Base-by-base conservation (phyloP, 257 asterid species). In the Datura wrightii region DNA sequence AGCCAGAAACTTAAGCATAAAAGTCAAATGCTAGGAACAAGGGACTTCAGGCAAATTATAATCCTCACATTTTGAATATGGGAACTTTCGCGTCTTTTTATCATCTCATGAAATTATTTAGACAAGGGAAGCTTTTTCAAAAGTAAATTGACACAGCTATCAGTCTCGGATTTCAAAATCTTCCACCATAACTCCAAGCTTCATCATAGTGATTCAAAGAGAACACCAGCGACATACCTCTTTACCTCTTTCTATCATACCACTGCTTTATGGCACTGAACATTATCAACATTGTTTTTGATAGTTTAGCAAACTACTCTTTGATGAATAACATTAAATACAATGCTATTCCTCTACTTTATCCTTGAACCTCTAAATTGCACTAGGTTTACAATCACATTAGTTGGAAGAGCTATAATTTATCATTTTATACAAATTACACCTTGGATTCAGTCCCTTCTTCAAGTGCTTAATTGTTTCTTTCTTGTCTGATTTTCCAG, bases 1-100 rank as follows among this genome's bases (percentile, higher is more conserved):
- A 66, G n/a, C 62, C 85, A 37, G 52, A 80, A 87, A 70, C 82
- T 31, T 48, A 9, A 46, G 70, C 10, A 62, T 72, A 46, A 74
- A 60, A 24, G 1, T 48, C 60, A 24, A 48, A 50, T 74, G 59
- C 80, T 74, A 48, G 81, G 44, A 74, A 46, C 44, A 48, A 48
- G 81, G 60, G 44, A 24, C 44, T 14, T 48, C 60, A 24, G 13
- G 59, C 34, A 78, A 78, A 52, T 52, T 53, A 52, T n/a, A 52
- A 50, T 48, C 60, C 81, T 74, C 37, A 3, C 19, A 78, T 78
- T 34, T 78, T 52, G 48, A 13, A 52, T 78, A 52, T 31, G 63
- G 34, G 16, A 76, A 14, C 82, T n/a, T 44, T 42, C 10, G 1
- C 31, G 2, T 78, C 48, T 52, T 78, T 46, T 78, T 52, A 52